Conservation (phyloP, 495 filamentous ascomycete genomes). For the Penicillium macrosclerotiorum region DNA sequence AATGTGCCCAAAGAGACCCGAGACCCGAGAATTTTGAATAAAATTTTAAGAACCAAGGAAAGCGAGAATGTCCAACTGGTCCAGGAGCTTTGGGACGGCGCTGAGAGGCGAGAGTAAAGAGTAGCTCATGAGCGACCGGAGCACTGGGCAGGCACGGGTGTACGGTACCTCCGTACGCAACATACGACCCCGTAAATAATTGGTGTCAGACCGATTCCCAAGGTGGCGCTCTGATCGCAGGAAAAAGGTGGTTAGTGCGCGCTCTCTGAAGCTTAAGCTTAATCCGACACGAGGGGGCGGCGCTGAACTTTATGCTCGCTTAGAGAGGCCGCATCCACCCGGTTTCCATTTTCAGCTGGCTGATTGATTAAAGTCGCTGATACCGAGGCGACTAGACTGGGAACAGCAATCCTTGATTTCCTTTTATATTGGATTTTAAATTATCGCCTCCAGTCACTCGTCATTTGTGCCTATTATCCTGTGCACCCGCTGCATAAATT, state of each 20-base stretch:
- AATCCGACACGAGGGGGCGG: conserved; percentile 50
- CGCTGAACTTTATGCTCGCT: conserved; percentile 46
- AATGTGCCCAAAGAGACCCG: neutral
- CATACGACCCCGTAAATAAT: conserved; percentile 11
- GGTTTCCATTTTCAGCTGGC: conserved; percentile 13
- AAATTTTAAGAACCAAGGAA: neutral
- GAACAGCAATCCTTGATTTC: conserved; percentile 11
- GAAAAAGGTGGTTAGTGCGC: conserved; percentile 40
- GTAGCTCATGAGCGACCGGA: no score
- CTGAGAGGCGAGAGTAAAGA: no score
- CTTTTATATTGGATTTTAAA: conserved; percentile 8
- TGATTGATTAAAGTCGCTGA: neutral
- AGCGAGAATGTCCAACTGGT: conserved; percentile 10
- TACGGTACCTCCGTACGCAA: no score
- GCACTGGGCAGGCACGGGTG: neutral
- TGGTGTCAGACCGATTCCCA: conserved; percentile 27
- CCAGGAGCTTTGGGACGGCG: no score
- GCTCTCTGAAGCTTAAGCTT: conserved; percentile 50
- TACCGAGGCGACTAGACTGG: conserved; percentile 19
- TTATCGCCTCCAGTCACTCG: no score
- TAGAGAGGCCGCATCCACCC: conserved; percentile 26
- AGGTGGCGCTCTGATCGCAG: conserved; percentile 40
- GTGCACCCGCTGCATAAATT: no score
- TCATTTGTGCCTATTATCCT: no score
- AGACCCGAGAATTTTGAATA: neutral